Evolutionary conservation across 306 rosid genomes (phyloP).

Genomic region (Canavalia gladiata): DNA sequence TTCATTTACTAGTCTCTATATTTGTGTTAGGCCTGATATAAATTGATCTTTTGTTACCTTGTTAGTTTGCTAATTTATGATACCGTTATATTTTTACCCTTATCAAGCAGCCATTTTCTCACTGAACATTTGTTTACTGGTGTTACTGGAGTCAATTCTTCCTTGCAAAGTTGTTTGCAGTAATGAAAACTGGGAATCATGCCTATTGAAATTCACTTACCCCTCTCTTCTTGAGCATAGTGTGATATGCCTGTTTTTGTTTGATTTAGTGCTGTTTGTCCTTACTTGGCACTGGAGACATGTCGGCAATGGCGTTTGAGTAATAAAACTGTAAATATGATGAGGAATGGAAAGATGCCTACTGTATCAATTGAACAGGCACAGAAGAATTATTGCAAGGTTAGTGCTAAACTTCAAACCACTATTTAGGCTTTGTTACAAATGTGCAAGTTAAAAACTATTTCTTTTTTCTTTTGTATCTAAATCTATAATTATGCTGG

Average conservation of each 20-base stretch:
- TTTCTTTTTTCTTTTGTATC: neutral
- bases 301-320: conserved; percentile 99
- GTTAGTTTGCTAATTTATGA: conserved; percentile 39
- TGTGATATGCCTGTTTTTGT: conserved; percentile 38
- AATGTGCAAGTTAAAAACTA: neutral
- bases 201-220: neutral
- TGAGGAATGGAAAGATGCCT: conserved; percentile 99
- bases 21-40: conserved; percentile 30
- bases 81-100: conserved; percentile 35
- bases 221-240: conserved; percentile 31
- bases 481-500: conserved; percentile 25
- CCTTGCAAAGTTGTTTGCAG: conserved; percentile 31
- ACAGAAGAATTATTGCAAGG: conserved; percentile 97
- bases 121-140: conserved; percentile 37
- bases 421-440: conserved; percentile 18
- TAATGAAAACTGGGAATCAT: conserved; percentile 35
- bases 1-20: conserved; percentile 26
- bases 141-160: conserved; percentile 36
- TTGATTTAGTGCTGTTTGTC: conserved; percentile 86
- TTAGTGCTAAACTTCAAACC: conserved; percentile 48
- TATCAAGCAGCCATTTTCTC: conserved; percentile 33
- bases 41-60: conserved; percentile 24
- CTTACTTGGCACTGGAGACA: conserved; percentile 97
- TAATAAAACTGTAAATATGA: conserved; percentile 87
- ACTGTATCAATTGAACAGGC: conserved; percentile 98